Evolutionary conservation across 1,284 basidiomycete species (phyloP).

Genomic region (Crucibulum parvulum): DNA sequence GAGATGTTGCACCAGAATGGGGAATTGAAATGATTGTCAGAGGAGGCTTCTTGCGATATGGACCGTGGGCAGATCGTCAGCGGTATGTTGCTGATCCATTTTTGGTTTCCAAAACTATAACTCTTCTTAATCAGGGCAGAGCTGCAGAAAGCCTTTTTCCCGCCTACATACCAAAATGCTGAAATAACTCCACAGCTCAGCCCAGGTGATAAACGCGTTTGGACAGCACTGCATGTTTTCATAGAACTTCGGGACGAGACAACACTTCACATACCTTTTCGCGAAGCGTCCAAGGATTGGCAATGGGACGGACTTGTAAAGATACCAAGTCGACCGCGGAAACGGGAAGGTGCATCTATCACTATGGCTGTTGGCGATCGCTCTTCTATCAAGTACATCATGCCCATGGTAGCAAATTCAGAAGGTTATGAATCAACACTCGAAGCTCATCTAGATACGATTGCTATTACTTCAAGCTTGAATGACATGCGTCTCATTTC

Average conservation of each 20-base stretch:
- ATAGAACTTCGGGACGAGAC: constrained; percentile 82
- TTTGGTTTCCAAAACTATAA: not conserved
- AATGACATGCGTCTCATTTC: constrained; percentile 83
- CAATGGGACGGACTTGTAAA: constrained; percentile 75
- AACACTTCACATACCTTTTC: constrained; percentile 82
- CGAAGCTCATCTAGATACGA: constrained; percentile 83
- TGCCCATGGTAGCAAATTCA: constrained; percentile 80
- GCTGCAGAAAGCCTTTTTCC: constrained; percentile 84
- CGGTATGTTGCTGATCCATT: constrained; percentile 50
- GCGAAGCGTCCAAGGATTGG: constrained; percentile 91
- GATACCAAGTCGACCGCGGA: constrained; percentile 55
- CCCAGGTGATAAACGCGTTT: constrained; percentile 83
- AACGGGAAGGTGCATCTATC: constrained; percentile 74
- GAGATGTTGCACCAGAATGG: constrained; percentile 91
- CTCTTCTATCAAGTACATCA: constrained; percentile 83
- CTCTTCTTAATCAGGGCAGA: constrained; percentile 55
- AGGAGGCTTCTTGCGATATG: constrained; percentile 81
- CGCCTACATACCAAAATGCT: constrained; percentile 74
- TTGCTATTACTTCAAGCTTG: constrained; percentile 83
- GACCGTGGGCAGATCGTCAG: constrained; percentile 95
- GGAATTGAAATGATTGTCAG: constrained; percentile 85
- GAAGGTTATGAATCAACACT: constrained; percentile 81
- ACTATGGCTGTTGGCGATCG: constrained; percentile 79
- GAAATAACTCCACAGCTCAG: constrained; percentile 62
- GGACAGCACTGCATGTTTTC: constrained; percentile 81